A percentile compares a stretch with the other conserved stretches of the same genome.
Conservation (phyloP, 495 filamentous ascomycete genomes). For the Lophiostoma macrostomum region DNA sequence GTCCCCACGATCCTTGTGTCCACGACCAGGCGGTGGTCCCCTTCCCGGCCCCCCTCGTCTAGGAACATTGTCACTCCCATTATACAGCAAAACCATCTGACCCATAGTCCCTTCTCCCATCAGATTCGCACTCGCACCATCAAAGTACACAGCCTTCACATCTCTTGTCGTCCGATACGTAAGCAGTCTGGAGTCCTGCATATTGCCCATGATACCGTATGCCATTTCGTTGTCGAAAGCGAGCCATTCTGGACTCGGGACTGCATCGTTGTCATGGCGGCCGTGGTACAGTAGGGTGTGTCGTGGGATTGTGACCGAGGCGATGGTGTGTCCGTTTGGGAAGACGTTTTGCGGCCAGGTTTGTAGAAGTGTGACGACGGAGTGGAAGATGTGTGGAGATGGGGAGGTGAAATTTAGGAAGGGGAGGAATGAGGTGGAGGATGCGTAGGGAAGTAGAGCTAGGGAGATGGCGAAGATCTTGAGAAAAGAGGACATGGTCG, state of each 20-base stretch:
- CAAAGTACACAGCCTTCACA: slow-evolving; percentile 45
- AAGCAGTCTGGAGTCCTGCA: slow-evolving; percentile 41
- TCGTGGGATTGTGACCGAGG: slow-evolving; percentile 40
- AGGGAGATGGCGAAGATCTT: too few species aligned
- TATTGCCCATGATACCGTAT: slow-evolving; percentile 46
- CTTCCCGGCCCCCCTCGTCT: slow-evolving; percentile 1
- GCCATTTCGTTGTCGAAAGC: slow-evolving; percentile 48
- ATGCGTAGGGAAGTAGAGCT: not conserved
- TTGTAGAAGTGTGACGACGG: slow-evolving; percentile 42
- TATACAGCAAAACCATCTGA: slow-evolving; percentile 47
- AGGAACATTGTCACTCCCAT: slow-evolving; percentile 38
- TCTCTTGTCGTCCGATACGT: slow-evolving; percentile 44
- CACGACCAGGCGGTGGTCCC: slow-evolving; percentile 10
- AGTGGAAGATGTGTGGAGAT: slow-evolving; percentile 45
- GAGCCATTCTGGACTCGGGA: slow-evolving; percentile 47
- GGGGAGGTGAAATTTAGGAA: slow-evolving; percentile 41
- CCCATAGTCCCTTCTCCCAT: slow-evolving; percentile 40
- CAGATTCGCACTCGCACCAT: slow-evolving; percentile 46
- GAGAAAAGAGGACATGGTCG: too few species aligned
- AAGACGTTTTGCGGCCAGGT: slow-evolving; percentile 47
- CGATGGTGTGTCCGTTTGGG: slow-evolving; percentile 45
- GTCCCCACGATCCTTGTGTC: not conserved
- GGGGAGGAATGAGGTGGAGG: slow-evolving; percentile 11
- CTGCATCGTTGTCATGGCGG: slow-evolving; percentile 35
- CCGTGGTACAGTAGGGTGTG: slow-evolving; percentile 47